A percentile compares a stretch with the other conserved stretches of the same genome.
Conservation (phyloP, 176 grass and related monocot species). For the Lolium multiflorum region DNA sequence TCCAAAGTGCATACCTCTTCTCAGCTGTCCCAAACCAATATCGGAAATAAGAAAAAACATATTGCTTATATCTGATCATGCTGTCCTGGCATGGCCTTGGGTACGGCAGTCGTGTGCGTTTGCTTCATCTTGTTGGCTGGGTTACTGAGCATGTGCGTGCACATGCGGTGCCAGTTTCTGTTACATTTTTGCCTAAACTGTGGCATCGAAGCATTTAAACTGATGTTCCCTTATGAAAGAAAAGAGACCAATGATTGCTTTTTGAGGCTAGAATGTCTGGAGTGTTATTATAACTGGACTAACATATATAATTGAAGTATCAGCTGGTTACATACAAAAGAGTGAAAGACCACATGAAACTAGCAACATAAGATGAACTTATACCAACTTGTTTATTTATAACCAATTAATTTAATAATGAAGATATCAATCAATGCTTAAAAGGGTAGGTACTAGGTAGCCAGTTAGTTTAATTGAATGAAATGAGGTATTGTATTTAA, state of each 20-base stretch:
- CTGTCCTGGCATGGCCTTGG: background rate
- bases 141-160: slow-evolving; percentile 28
- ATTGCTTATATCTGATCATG: background rate
- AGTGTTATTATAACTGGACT: background rate
- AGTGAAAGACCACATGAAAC: slow-evolving; percentile 10
- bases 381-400: background rate
- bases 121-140: slow-evolving; percentile 25
- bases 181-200: slow-evolving; percentile 22
- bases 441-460: background rate
- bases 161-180: slow-evolving; percentile 34
- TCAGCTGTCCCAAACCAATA: background rate
- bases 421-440: background rate
- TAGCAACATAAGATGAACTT: background rate
- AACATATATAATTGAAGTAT: background rate
- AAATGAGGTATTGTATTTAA: background rate
- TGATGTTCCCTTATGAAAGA: slow-evolving; percentile 7
- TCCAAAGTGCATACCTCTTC: background rate
- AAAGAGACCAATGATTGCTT: background rate
- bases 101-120: background rate
- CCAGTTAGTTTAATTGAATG: background rate
- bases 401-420: background rate
- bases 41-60: background rate
- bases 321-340: background rate
- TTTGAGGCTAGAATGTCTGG: background rate
- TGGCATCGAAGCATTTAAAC: slow-evolving; percentile 10